phyloP scores from a whole-genome alignment of 169 alveolate species.

The Cryptosporidium viatorum region DNA sequence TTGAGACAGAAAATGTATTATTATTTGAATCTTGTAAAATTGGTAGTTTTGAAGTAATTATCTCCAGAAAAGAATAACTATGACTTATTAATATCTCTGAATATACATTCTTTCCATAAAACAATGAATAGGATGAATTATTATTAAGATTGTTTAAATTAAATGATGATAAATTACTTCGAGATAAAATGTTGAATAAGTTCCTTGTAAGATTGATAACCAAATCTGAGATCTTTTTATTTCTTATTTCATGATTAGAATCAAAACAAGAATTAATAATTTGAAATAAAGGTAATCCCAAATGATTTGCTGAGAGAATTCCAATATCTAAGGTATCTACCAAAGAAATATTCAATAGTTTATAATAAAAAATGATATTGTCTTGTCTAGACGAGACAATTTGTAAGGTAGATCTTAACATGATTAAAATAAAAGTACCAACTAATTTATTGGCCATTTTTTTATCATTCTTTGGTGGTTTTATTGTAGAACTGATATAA shows the following conservation, averaged over 20 bases:
- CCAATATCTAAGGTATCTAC: slow-evolving; percentile 59
- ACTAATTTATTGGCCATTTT: not conserved
- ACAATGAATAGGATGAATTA: not conserved
- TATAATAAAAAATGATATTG: not conserved
- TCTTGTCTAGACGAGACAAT: not conserved
- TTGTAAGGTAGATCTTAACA: slow-evolving; percentile 10
- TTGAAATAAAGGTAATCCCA: slow-evolving; percentile 5
- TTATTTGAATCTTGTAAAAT: slow-evolving; percentile 5
- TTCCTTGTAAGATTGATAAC: slow-evolving; percentile 11
- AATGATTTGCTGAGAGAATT: not conserved
- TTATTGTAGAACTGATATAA: not conserved
- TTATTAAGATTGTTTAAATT: not conserved
- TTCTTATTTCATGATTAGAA: not conserved
- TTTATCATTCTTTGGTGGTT: not conserved
- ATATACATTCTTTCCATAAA: slow-evolving; percentile 53
- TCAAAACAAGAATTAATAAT: slow-evolving; percentile 11
- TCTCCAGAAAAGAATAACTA: slow-evolving; percentile 54
- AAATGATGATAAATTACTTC: not conserved
- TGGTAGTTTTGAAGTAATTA: slow-evolving; percentile 16
- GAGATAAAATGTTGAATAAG: slow-evolving; percentile 19
- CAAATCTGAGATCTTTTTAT: not conserved
- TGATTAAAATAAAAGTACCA: not conserved
- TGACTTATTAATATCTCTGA: slow-evolving; percentile 45
- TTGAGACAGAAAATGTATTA: not conserved
- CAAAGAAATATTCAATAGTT: slow-evolving; percentile 34